Percentiles rank a stretch among this genome's conserved stretches.
phyloP scores from a whole-genome alignment of 1,284 basidiomycete species.

The Malassezia dermatis region DNA sequence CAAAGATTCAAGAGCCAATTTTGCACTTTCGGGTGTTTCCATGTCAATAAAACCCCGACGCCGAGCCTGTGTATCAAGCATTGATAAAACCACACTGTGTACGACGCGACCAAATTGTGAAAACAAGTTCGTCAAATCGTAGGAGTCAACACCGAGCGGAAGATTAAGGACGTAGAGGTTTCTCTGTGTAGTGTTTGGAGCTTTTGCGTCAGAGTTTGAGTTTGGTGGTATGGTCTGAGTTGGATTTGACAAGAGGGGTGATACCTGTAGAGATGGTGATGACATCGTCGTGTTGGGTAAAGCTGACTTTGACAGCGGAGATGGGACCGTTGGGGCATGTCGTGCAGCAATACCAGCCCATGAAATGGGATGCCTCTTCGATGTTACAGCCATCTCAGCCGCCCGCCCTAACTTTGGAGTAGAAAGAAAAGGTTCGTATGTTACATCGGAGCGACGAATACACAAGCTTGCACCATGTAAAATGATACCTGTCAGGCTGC shows the following conservation, averaged over 20 bases:
- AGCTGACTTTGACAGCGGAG: not conserved
- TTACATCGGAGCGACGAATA: not conserved
- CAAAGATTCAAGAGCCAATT: conserved; percentile 29
- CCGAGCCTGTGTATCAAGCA: conserved; percentile 43
- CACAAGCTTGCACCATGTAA: not conserved
- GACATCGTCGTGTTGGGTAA: not conserved
- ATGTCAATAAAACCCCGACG: conserved; percentile 46
- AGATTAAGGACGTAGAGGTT: conserved; percentile 46
- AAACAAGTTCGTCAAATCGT: conserved; percentile 36
- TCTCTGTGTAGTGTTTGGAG: conserved; percentile 15
- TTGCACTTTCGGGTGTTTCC: conserved; percentile 29
- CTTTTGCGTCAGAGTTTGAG: not conserved
- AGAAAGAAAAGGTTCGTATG: not conserved
- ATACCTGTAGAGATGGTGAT: not conserved
- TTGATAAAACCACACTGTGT: conserved; percentile 46
- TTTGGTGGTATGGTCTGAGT: not conserved
- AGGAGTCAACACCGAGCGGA: conserved; percentile 38
- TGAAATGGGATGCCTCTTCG: not conserved
- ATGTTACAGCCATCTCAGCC: not conserved
- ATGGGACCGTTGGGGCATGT: not conserved
- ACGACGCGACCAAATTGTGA: conserved; percentile 28
- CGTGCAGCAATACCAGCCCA: not conserved
- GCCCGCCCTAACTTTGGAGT: not conserved
- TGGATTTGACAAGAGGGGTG: not conserved
- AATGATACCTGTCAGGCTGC: not conserved